Evolutionary conservation across 2,329 filamentous ascomycete species (phyloP), one percentile per base, ranked within the genome.

Genomic region (Xylariaceae sp.): DNA sequence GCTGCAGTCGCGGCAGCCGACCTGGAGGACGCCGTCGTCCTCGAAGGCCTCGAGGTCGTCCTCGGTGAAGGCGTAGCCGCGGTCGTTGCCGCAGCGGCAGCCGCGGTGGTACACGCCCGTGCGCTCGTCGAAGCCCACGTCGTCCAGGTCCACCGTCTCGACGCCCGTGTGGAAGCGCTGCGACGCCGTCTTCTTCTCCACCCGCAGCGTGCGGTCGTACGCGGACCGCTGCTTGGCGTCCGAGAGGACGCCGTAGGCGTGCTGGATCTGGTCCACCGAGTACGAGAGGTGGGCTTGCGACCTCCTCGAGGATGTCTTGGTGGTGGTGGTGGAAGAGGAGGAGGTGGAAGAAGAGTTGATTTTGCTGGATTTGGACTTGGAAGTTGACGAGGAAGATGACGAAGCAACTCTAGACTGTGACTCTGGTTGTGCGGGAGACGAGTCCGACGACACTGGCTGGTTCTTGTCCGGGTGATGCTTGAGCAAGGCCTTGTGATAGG

Each of bases 1-100:
- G 50, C 77, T 82, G 44, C 78, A 83, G 46, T 80, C 77, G 36
- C 65, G 63, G 48, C 78, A 83, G 9, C 74, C 77, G 25, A 83
- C 76, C 53, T 80, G 64, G 29, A 82, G 55, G 50, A 78, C 74
- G 7, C 77, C 71, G 41, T 72, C 63, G 32, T 74, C 70, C 29
- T 64, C 67, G 24, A 67, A 71, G 49, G 71, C 73, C 43, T 77
- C 71, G 31, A 83, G 58, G 50, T 82, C 75, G 7, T 54, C 56
- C 55, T 82, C 77, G 12, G 55, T 59, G 41, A 82, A 70, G 18
- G 68, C 53, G 50, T 75, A 83, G 1, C 77, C 77, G 24, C 67
- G 64, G 19, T 64, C 61, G 51, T 80, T 80, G 24, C 78, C 78
- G 53, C 78, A 83, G 33, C 78, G 70, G 57, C 78, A 83, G 12